Base-by-base conservation (phyloP, 306 rosid species). In the Prunus mira region DNA sequence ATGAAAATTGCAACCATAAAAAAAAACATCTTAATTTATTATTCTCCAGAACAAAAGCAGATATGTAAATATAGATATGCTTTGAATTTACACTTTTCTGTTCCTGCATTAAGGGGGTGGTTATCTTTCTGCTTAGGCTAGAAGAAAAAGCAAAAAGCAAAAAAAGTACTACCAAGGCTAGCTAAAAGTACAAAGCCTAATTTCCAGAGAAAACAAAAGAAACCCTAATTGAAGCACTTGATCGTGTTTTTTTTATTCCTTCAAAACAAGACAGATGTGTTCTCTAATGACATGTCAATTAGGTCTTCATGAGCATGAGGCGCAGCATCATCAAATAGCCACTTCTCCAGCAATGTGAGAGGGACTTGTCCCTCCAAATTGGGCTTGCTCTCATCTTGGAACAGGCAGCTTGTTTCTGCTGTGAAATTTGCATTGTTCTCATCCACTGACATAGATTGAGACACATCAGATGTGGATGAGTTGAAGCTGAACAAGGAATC, bases 241-340 rank as follows among this genome's bases (percentile, higher is more conserved):
- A 63, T 8, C 22, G 6, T 58, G 3, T 28, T 4, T 13, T 13
- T 10, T 12, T 18, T 58, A 11, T 12, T 7, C 7, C 9, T 13
- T 73, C 63, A 91, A 75, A 88, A 88, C 75, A 91, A 82, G 57
- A 66, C 80, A 30, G 77, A 57, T 8, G 75, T 65, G 68, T 80
- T 85, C 30, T 86, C 87, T 34, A 91, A 46, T 28, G 95, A 82
- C 84, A 89, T 81, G 82, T 73, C 72, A 32, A 93, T 81, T 20
- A 89, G 85, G 66, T 86, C 87, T 18, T 81, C 93, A 27, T 83
- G 90, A 65, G 85, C 86, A 12, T 88, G 91, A 84, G 64, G 73
- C 5, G 86, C 78, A 1, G 83, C 87, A 64, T 92, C 98, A 43
- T 94, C 97, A 52, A 89, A 85, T 0, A 94, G 90, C 98, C 98